Conservation (phyloP, 306 rosid species). For the Sophora flavescens region DNA sequence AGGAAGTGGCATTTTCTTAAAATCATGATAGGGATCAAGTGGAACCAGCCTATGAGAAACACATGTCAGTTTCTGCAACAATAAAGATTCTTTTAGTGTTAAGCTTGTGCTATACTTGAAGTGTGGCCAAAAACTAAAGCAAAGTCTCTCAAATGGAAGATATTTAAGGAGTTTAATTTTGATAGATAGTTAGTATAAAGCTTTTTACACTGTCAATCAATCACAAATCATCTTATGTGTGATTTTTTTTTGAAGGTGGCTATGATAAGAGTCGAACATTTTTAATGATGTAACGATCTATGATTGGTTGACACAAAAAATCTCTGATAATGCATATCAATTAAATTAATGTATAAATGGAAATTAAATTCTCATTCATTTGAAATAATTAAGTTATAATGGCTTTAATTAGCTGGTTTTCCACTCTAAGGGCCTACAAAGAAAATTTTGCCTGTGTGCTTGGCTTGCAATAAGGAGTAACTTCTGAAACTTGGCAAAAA, state of each 20-base stretch:
- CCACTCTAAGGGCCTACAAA: constrained; percentile 38
- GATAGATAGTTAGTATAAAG: too few species aligned
- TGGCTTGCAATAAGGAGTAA: background rate
- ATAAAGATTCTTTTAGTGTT: constrained; percentile 27
- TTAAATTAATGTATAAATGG: background rate
- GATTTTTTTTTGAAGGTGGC: too few species aligned
- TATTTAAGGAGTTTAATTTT: background rate
- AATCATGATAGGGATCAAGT: constrained; percentile 24
- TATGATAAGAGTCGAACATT: too few species aligned
- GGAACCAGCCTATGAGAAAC: constrained; percentile 40
- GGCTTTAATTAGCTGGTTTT: background rate
- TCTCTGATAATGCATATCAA: too few species aligned
- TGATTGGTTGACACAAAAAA: too few species aligned
- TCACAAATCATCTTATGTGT: too few species aligned
- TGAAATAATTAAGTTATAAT: background rate
- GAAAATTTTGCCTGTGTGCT: background rate
- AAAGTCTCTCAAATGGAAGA: background rate
- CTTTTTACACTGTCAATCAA: too few species aligned
- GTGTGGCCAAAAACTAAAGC: constrained; percentile 25
- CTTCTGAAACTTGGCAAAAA: constrained; percentile 1
- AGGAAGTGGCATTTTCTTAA: constrained; percentile 36
- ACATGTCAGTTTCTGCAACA: constrained; percentile 34
- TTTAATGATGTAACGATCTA: too few species aligned
- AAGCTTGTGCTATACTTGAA: constrained; percentile 37
- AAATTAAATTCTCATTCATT: constrained; percentile 15